These are phyloP conservation scores for Ceratocystis huliohia DNA, from an alignment of 2,329 filamentous ascomycete genomes.

Conservation along the genomic window DNA sequence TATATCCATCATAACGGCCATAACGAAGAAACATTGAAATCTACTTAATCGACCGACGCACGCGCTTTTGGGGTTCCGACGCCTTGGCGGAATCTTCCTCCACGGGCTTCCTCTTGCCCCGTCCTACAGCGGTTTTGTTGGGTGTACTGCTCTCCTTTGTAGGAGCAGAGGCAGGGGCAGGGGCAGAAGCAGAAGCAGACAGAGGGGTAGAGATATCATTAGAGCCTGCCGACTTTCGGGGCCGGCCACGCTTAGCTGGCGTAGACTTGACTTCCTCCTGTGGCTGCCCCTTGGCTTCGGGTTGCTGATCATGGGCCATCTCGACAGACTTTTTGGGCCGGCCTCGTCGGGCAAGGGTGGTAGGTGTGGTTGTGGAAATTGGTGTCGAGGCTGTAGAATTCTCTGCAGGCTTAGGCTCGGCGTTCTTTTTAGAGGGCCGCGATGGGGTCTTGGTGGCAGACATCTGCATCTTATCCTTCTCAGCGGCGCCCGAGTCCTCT, in stretches of 20 bases:
- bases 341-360: conserved; percentile 27
- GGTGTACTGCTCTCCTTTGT: neutral
- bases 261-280: conserved; percentile 19
- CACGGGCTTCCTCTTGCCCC: conserved; percentile 15
- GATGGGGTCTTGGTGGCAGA: neutral
- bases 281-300: neutral
- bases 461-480: neutral
- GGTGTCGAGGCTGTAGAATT: conserved; percentile 17
- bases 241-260: conserved; percentile 15
- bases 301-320: conserved; percentile 23
- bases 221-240: conserved; percentile 12
- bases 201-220: neutral
- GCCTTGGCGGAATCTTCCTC: conserved; percentile 3
- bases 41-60: conserved; percentile 15
- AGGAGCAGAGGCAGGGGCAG: neutral
- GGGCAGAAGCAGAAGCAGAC: neutral
- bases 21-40: neutral
- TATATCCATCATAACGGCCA: no score
- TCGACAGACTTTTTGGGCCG: conserved; percentile 24
- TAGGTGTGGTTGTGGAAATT: conserved; percentile 20
- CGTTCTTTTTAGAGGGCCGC: neutral
- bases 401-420: conserved; percentile 26
- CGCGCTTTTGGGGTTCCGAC: conserved; percentile 11
- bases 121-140: conserved; percentile 8
- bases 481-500: neutral